Percentiles rank a stretch among this genome's conserved stretches.
Evolutionary conservation across 805 yeast species (phyloP).

Genomic region (Pichia deserticola): DNA sequence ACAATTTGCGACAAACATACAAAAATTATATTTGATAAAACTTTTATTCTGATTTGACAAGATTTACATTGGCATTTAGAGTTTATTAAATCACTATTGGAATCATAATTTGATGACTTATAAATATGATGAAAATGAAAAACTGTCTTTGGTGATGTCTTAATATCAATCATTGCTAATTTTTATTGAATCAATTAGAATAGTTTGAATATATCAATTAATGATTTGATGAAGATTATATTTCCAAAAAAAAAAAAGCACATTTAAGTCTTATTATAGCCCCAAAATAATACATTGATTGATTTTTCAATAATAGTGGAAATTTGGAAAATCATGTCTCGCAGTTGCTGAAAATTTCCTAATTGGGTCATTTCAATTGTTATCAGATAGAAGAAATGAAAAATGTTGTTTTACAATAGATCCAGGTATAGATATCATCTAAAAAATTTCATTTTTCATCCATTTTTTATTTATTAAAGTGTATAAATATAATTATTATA

Average conservation of each 20-base stretch:
- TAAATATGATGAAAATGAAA: neutral
- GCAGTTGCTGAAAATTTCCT: constrained; percentile 2
- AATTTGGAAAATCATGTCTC: constrained; percentile 3
- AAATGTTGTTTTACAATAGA: no score
- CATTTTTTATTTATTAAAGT: no score
- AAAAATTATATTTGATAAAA: constrained; percentile 1
- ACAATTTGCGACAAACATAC: constrained; percentile 1
- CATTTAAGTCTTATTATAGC: no score
- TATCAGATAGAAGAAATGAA: neutral
- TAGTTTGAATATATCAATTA: no score
- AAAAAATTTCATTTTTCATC: no score
- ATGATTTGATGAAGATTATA: no score
- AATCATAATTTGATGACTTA: neutral
- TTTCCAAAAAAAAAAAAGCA: no score
- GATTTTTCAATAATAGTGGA: no score
- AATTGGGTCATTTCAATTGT: constrained; percentile 5
- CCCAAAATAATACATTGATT: no score
- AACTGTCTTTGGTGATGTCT: neutral
- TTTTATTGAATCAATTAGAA: no score
- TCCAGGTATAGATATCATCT: no score
- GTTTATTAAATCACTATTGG: neutral
- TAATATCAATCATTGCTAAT: neutral
- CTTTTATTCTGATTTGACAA: constrained; percentile 2
- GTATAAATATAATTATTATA: no score
- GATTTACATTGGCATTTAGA: constrained; percentile 7